phyloP scores from a whole-genome alignment of 495 filamentous ascomycete genomes.

The Neurospora sp. region DNA sequence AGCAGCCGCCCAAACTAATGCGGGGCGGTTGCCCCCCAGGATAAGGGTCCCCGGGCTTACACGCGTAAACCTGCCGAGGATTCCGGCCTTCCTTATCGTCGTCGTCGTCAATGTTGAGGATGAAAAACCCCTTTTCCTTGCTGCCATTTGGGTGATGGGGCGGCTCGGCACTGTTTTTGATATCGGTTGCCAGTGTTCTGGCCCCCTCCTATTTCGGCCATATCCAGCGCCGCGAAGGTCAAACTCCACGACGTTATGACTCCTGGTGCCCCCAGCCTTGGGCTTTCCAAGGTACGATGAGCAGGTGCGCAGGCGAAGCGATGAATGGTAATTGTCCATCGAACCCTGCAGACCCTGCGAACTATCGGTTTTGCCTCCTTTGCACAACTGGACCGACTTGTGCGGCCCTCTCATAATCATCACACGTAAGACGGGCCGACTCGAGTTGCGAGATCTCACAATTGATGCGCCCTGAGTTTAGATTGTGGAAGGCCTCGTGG shows the following conservation, averaged over 20 bases:
- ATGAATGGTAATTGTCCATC: neutral
- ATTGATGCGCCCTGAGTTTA: neutral
- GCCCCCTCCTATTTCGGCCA: neutral
- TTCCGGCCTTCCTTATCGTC: neutral
- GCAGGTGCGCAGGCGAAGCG: neutral
- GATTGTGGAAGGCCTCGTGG: conserved; percentile 28
- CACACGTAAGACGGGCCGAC: neutral
- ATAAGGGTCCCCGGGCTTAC: neutral
- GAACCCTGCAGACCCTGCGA: neutral
- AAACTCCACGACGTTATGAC: neutral
- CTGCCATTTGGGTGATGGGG: neutral
- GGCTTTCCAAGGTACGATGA: neutral
- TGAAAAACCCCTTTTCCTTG: neutral
- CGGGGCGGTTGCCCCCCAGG: conserved; percentile 9
- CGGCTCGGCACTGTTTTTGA: neutral
- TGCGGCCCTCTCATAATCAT: neutral
- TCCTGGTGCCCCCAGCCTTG: neutral
- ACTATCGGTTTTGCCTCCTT: neutral
- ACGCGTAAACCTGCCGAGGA: neutral
- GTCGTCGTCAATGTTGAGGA: neutral
- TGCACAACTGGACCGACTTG: neutral
- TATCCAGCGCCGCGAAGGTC: conserved; percentile 3
- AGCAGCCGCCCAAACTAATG: conserved; percentile 5
- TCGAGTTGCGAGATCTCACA: neutral
- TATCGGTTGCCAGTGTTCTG: neutral